Percentiles rank a stretch among this genome's conserved stretches.
These are phyloP conservation scores for Colletotrichum sojae DNA, from an alignment of 2,329 filamentous ascomycete genomes.

Conservation along the genomic window DNA sequence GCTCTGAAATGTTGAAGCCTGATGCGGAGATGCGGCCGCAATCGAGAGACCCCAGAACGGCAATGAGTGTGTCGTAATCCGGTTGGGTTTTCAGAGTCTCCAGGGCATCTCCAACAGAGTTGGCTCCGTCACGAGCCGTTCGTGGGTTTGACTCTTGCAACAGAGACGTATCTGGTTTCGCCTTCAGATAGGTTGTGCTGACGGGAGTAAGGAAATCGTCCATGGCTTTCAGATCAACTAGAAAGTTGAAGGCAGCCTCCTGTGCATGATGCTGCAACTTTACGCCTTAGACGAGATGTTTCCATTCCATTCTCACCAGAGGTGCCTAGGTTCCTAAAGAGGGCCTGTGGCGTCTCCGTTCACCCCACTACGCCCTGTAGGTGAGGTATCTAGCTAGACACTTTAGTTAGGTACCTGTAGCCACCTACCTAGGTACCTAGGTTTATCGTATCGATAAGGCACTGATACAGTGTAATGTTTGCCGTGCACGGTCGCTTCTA, in stretches of 20 bases:
- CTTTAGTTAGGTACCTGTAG: no score
- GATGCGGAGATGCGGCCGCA: slow-evolving; percentile 43
- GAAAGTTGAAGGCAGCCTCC: neutral
- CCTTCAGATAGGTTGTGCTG: slow-evolving; percentile 64
- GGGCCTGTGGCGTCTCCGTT: no score
- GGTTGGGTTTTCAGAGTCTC: slow-evolving; percentile 74
- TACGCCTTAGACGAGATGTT: neutral
- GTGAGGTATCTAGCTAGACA: no score
- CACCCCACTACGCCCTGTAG: no score
- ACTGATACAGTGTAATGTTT: slow-evolving; percentile 3
- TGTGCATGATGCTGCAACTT: slow-evolving; percentile 6
- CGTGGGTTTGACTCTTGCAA: slow-evolving; percentile 53
- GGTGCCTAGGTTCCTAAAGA: no score
- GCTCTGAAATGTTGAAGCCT: slow-evolving; percentile 70
- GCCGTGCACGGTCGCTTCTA: slow-evolving; percentile 24
- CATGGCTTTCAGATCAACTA: slow-evolving; percentile 55
- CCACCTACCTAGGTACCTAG: neutral
- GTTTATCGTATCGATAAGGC: slow-evolving; percentile 6
- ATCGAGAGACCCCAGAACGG: slow-evolving; percentile 67
- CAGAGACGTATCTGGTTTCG: slow-evolving; percentile 54
- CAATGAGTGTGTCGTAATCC: slow-evolving; percentile 68
- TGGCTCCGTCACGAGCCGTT: slow-evolving; percentile 36
- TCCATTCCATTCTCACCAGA: neutral
- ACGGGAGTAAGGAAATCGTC: slow-evolving; percentile 69
- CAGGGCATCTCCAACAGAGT: slow-evolving; percentile 67